Evolutionary conservation across 352 stramenopile species (phyloP).

Genomic region (Pythium plurisporium): DNA sequence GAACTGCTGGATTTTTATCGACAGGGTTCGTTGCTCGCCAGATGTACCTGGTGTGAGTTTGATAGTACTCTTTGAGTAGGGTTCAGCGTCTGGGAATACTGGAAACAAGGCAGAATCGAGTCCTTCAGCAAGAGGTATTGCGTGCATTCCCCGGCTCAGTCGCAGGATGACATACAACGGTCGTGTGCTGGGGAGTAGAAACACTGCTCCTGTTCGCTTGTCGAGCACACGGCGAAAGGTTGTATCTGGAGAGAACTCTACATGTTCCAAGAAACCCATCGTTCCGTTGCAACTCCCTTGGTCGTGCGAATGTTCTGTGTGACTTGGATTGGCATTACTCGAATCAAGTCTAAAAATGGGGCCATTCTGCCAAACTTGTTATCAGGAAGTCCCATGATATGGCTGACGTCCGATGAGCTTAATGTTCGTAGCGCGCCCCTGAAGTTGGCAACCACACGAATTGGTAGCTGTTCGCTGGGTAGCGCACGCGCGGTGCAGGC

Average conservation of each 20-base stretch:
- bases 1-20: conserved; percentile 11
- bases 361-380: conserved; percentile 9
- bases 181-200: neutral
- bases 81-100: conserved; percentile 9
- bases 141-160: neutral
- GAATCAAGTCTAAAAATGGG: conserved; percentile 10
- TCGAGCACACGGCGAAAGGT: neutral
- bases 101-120: neutral
- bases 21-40: neutral
- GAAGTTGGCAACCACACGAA: conserved; percentile 7
- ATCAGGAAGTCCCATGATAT: conserved; percentile 2
- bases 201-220: neutral
- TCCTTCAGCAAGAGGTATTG: neutral
- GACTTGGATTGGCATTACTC: conserved; percentile 15
- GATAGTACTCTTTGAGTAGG: neutral
- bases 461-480: neutral
- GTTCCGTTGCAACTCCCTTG: conserved; percentile 18
- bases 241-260: conserved; percentile 7
- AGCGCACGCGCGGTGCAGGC: neutral
- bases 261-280: neutral
- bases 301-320: conserved; percentile 12
- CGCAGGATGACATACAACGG: conserved; percentile 4
- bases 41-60: neutral
- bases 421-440: conserved; percentile 3
- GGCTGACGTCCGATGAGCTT: neutral